Evolutionary conservation across 306 rosid species (phyloP).

Genomic region (Trifolium repens): DNA sequence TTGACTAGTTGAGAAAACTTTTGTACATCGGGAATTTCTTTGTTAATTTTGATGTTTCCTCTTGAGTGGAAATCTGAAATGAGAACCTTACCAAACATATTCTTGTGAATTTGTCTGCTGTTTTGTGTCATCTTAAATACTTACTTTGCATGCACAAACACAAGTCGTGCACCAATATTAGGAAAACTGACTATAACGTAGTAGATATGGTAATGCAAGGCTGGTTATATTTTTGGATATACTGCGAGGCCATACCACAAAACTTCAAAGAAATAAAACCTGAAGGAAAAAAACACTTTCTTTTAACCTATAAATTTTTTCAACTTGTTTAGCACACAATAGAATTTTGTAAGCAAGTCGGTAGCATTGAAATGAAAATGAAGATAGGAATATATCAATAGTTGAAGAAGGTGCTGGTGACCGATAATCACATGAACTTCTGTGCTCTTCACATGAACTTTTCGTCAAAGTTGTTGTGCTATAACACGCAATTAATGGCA

Average conservation of each 20-base stretch:
- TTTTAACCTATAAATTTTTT: neutral
- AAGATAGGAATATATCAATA: neutral
- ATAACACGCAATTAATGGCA: neutral
- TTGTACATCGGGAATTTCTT: conserved; percentile 13
- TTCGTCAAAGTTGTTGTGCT: neutral
- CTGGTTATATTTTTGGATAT: neutral
- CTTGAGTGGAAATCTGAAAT: neutral
- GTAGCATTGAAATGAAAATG: neutral
- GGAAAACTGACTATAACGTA: neutral
- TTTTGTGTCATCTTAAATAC: neutral
- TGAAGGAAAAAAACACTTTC: neutral
- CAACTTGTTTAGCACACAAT: neutral
- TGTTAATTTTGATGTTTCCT: neutral
- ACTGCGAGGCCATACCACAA: neutral
- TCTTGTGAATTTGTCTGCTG: neutral
- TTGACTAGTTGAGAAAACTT: conserved; percentile 20
- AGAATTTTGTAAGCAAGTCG: neutral
- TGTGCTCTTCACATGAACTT: neutral
- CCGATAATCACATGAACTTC: neutral
- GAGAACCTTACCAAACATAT: conserved; percentile 2
- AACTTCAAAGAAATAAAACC: neutral
- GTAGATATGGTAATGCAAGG: neutral
- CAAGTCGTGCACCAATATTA: neutral
- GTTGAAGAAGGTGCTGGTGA: neutral
- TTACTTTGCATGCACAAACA: conserved; percentile 3